Evolutionary conservation across 495 filamentous ascomycete species (phyloP), one percentile per base, ranked within the genome.

Genomic region (Chaetomium tenue): DNA sequence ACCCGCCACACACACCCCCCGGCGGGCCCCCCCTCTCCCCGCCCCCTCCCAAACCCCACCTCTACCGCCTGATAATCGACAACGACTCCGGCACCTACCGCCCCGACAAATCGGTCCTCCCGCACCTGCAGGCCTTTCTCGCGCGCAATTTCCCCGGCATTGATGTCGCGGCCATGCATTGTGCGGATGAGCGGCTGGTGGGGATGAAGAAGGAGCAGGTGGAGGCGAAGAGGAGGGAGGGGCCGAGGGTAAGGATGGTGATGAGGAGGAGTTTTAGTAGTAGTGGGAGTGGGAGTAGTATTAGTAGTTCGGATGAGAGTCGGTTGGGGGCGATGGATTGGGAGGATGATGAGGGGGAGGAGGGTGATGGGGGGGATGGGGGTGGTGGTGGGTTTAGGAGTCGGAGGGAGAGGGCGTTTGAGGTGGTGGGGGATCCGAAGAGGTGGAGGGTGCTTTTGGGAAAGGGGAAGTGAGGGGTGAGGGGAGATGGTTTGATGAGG

Each of bases 11-110:
- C 44, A 60, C 66, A n/a, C 48, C 78, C 2, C 71, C 75, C 8
- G 74, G 74, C 0, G 74, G 78, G 9, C 75, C 80, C 11, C 71
- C 78, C 0, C 68, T 72, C 16, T 74, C 81, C n/a, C 64, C 80
- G 3, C 77, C 81, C 0, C 76, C 80, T 1, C 68, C 68, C 7
- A 82, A 91, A 61, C 89, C 91, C 0, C 67, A 77, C 0, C 80
- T 88, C 68, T 98, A 96, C 70, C 88, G 94, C 71, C 84, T 98
- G 5, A 82, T 94, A 58, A 97, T 98, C 68, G 93, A 98, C 78
- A 98, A 98, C 64, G 93, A 96, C 74, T 89, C 86, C 68, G 93
- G 93, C 16, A 98, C 93, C 0, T 98, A 98, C 73, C 86, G 93
- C 0, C 93, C 93, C 0, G 91, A 92, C 66, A 85, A 87, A 28